Evolutionary conservation across 164 flowering plant species (phyloP), one percentile per base, ranked within the genome.

Genomic region (Cinnamomum micranthum): DNA sequence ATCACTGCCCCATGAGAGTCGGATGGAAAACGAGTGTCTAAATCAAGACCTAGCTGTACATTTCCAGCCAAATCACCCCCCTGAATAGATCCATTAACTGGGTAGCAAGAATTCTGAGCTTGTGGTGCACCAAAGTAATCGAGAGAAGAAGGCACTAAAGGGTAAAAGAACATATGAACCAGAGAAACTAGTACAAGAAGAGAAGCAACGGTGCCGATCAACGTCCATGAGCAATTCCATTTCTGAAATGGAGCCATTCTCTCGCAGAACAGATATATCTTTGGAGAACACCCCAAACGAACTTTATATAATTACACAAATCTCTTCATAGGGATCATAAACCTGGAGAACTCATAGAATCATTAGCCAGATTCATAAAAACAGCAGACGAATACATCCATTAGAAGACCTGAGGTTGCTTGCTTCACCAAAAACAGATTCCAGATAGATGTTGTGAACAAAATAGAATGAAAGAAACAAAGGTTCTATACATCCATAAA

Each of bases 151-250:
- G 94, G 92, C 15, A 75, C 88, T 73, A 86, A 73, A 58, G 95
- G 97, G 76, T 80, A 83, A 65, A 87, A 73, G 79, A 91, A 88
- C n/a, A 88, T 66, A 84, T 92, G 89, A 74, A 90, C 83, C 6
- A 87, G 66, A 0, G 96, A 90, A 72, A 85, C 83, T 72, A 92
- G 69, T 52, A 73, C 84, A 58, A 89, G 51, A 35, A 90, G 63
- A 69, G 92, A 86, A 78, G 86, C 89, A 81, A 85, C 62, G 6
- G 85, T 50, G 6, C 88, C 88, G 24, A 82, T 73, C 68, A 89
- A 82, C 79, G 96, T 85, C 93, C 90, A 86, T 6, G 96, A 88
- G 70, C 86, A 92, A 70, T 81, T 88, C 88, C 89, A 85, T 77
- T 83, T 87, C 78, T 83, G 85, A 74, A 80, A 2, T 67, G 82